phyloP scores from a whole-genome alignment of 1,139 yeast genomes.

The Petasospora fabianii region DNA sequence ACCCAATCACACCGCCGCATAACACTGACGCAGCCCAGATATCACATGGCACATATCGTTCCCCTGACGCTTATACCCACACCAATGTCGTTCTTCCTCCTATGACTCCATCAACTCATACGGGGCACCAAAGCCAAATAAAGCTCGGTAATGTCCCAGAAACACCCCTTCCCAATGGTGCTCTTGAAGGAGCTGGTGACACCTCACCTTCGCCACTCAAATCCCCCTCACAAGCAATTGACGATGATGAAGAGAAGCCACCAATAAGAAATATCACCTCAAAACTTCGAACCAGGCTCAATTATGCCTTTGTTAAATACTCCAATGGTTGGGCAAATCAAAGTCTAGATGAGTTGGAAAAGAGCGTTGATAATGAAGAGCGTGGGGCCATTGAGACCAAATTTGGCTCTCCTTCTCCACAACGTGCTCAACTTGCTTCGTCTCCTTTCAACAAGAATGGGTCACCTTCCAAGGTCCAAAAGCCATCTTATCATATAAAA shows the following conservation, averaged over 20 bases:
- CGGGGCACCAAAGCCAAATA: constrained; percentile 1
- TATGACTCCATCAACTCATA: constrained; percentile 17
- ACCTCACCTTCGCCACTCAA: constrained; percentile 31
- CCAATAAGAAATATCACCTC: constrained; percentile 40
- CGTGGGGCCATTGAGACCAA: constrained; percentile 9
- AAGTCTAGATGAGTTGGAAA: constrained; percentile 35
- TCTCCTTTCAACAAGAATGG: constrained; percentile 8
- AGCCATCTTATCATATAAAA: constrained; percentile 16
- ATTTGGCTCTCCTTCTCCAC: constrained; percentile 3
- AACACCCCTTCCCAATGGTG: constrained; percentile 29
- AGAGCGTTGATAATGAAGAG: constrained; percentile 18
- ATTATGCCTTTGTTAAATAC: constrained; percentile 44
- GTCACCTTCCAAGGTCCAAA: constrained; percentile 20
- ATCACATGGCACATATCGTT: constrained; percentile 6
- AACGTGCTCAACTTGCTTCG: constrained; percentile 2
- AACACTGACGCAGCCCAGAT: not conserved
- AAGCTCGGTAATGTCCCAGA: constrained; percentile 29
- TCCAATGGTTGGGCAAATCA: constrained; percentile 40
- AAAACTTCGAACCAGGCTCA: constrained; percentile 40
- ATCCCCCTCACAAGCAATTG: constrained; percentile 32
- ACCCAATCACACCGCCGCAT: constrained; percentile 25
- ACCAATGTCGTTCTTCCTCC: constrained; percentile 15
- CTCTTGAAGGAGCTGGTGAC: constrained; percentile 15
- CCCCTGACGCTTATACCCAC: constrained; percentile 19
- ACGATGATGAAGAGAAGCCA: constrained; percentile 27